Conservation (phyloP, 495 filamentous ascomycete species). For the Cudoniella acicularis region DNA sequence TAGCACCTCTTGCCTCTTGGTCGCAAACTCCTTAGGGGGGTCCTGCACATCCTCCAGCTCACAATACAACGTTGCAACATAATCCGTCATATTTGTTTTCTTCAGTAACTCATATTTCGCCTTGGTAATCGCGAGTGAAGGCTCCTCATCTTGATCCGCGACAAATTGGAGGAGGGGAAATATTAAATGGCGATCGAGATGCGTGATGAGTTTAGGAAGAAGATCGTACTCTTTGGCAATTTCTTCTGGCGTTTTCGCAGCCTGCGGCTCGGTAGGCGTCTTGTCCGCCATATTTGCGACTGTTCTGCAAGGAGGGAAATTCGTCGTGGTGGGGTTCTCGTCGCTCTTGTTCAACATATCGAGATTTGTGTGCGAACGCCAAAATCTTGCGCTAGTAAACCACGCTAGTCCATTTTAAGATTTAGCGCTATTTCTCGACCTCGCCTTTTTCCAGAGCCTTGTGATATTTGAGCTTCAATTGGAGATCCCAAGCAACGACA, state of each 20-base stretch:
- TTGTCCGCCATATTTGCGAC: constrained; percentile 62
- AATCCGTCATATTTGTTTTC: constrained; percentile 97
- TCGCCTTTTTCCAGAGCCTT: too few species aligned
- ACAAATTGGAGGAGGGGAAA: constrained; percentile 90
- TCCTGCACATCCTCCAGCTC: constrained; percentile 78
- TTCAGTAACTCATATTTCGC: constrained; percentile 90
- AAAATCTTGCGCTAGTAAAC: constrained; percentile 3
- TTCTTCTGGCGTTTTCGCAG: constrained; percentile 47
- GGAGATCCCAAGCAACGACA: too few species aligned
- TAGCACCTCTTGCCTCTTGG: constrained; percentile 85
- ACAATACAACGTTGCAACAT: constrained; percentile 82
- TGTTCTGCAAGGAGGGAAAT: too few species aligned
- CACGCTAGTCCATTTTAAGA: background rate
- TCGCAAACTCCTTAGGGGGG: constrained; percentile 76
- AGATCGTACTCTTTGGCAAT: constrained; percentile 70
- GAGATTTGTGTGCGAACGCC: constrained; percentile 15
- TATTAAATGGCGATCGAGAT: constrained; percentile 93
- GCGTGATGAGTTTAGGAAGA: constrained; percentile 79
- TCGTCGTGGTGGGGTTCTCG: constrained; percentile 6
- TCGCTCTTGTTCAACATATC: constrained; percentile 6
- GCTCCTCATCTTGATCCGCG: constrained; percentile 53
- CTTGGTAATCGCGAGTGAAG: constrained; percentile 65
- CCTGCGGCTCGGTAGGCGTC: too few species aligned
- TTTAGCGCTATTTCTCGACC: too few species aligned
- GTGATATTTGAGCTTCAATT: too few species aligned